Base-by-base conservation (phyloP, 495 filamentous ascomycete species). In the Sordaria brevicollis region DNA sequence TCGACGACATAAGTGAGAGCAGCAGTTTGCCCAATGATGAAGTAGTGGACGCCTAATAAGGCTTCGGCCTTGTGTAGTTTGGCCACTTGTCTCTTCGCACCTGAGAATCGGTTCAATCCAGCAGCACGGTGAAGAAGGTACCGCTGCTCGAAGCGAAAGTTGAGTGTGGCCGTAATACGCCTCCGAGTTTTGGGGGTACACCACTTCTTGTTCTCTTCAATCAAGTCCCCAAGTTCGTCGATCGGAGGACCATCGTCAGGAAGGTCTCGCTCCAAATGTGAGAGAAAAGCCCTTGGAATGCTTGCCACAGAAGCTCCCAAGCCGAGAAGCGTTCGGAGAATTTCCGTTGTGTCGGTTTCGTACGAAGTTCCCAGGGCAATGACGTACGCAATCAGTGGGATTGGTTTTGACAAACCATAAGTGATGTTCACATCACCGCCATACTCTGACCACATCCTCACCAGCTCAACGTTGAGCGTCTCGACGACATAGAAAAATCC, bases 351-450 rank as follows among this genome's bases (percentile, higher is more conserved):
- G 29, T 80, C 82, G 2, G 68, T 73, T 38, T 78, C 73, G 29
- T 54, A 54, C 17, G 67, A 73, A 8, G 77, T 70, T 19, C 75
- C 72, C 25, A 77, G 67, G 62, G 81, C 73, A 37, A 84, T 82
- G 0, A 80, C 80, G 67, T 83, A 85, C 2, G 82, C 83, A 11
- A 86, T 69, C 2, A 85, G 74, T 13, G 84, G 84, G 21, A 83
- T 74, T 8, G 19, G 19, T 21, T 67, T 39, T 17, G 73, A 71
- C 4, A 67, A 33, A 4, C 68, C 73, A 49, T 80, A 69, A 4
- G 74, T 73, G 13, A 74, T 74, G 54, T 75, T 75, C 4, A 80
- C 77, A 67, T 82, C 78, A 21, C 69, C 81, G 5, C 82, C 83
- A 29, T 74, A 73, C 9, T 74, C 69, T 4, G 78, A 74, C 73